Evolutionary conservation across 2,329 filamentous ascomycete species (phyloP), one percentile per base, ranked within the genome.

Genomic region (Claviceps lovelessii): DNA sequence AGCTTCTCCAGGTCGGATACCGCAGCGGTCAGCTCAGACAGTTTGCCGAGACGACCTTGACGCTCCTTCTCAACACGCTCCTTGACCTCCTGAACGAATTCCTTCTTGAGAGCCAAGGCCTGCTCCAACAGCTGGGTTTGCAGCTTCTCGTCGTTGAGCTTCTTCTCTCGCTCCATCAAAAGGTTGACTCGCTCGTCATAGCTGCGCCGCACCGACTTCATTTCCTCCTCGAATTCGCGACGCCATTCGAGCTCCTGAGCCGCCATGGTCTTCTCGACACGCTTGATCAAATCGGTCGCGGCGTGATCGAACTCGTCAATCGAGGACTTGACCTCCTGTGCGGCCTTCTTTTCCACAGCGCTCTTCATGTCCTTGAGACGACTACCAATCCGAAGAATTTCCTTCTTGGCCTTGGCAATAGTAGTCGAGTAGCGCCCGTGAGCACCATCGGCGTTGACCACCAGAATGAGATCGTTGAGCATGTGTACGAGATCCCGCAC

Each of bases 401-500:
- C 86, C 53, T 78, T 76, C 77, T 96, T 97, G 58, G 91, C 90
- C 75, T 93, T 90, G 61, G 79, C 75, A 56, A 98, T 83, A 1
- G 89, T 85, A 3, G 80, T 78, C 53, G 81, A 83, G 71, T 93
- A 95, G 69, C 86, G 89, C 61, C 78, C 78, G 58, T 85, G 81
- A 55, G 88, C 81, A 58, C 85, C 81, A 67, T 95, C 91, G 56
- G 87, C 86, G 69, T 96, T 95, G 67, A 96, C 84, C 49, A 94
- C 88, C 9, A 88, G 84, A 66, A 98, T 95, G 63, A 98, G 85
- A 69, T 95, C 89, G 72, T 98, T 98, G 63, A 98, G 79, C 73
- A 95, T 91, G 73, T 88, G 91, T 57, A 95, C 89, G 6, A 98
- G 77, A 64, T 97, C 89, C 70, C 96, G 90, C 28, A 97, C 87